Evolutionary conservation across 1,284 basidiomycete genomes (phyloP), one percentile per base, ranked within the genome.

Genomic region (Xerocomus minutiporus): DNA sequence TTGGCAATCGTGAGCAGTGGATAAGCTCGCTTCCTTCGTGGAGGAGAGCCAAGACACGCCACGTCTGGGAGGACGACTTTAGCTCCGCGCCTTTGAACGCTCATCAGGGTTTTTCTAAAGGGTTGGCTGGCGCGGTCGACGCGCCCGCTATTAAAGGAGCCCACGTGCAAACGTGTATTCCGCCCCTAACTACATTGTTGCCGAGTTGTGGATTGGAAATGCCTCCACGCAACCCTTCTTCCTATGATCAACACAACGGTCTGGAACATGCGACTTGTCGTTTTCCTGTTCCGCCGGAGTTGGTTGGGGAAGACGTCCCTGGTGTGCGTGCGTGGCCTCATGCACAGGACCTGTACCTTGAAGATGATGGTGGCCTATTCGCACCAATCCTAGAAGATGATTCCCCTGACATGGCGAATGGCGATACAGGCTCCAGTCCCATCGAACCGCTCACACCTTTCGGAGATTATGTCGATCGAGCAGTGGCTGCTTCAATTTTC

Each of bases 111-210:
- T 88, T 86, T 86, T 65, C 68, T 58, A 69, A 71, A 72, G 86
- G 86, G 87, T 88, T 89, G 82, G 76, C 78, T 69, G 76, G 65
- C 70, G 78, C 80, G 79, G 75, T 66, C 62, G 75, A 86, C 86
- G 84, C 81, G 74, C 67, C 77, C 67, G 82, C 80, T 75, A 88
- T 86, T 87, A 88, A 89, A 87, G 86, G 86, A 81, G 66, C 77
- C 72, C 82, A 73, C 81, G 84, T 82, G 80, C 77, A 87, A 80
- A 82, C 83, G 81, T 84, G 82, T 76, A 78, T 84, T 83, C 84
- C 85, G 84, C 86, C 86, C 86, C 71, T 77, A 71, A 74, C 71
- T 57, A 70, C 70, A 53, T 61, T 73, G 54, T 55, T 70, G 28
- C 59, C 63, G 35, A 46, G 56, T 46, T 46, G 59, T 51, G 44